Base-by-base conservation (phyloP, 2,329 filamentous ascomycete species). In the Aquanectria penicillioides region DNA sequence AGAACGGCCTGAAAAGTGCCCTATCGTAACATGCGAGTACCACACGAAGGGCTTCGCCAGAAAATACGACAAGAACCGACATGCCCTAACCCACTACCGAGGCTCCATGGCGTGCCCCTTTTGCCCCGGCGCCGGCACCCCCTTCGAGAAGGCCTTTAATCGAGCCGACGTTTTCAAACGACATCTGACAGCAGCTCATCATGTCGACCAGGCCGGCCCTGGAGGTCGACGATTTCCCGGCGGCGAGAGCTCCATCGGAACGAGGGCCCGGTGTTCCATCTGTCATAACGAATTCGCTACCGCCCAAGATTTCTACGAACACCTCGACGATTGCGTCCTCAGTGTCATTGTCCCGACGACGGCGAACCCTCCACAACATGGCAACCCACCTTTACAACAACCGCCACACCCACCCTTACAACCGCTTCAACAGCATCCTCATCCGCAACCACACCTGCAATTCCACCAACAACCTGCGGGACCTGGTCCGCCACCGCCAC, bases 51-150 rank as follows among this genome's bases (percentile, higher is more conserved):
- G 94, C 0, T 98, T 98, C 71, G 94, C 94, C 3, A 86, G 94
- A 61, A 98, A 98, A 76, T 99, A 98, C 74, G 95, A 98, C 80
- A 97, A 97, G 83, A 98, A 98, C 75, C 83, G 95, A 11, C 95
- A 99, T 74, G 97, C 94, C 2, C 79, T 98, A 63, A 98, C 94
- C 3, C 95, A 98, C 73, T 99, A 98, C 82, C 97, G 97, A 76
- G 94, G 94, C 8, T 97, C 93, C 12, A 97, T 98, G 93, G 91
- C 97, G 7, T 99, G 95, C 71, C 94, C 94, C 5, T 98, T 98
- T 77, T 98, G 95, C 67, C 93, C 94, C 0, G 93, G 93, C 4
- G 90, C 89, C 17, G 93, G 94, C 6, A 94, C 92, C 3, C 86
- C 92, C 2, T 91, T 90, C 6, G 94, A 97, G 76, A 97, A 97